These are phyloP conservation scores for Moesziomyces aphidis DNA, from an alignment of 1,284 basidiomycete genomes.

Conservation along the genomic window DNA sequence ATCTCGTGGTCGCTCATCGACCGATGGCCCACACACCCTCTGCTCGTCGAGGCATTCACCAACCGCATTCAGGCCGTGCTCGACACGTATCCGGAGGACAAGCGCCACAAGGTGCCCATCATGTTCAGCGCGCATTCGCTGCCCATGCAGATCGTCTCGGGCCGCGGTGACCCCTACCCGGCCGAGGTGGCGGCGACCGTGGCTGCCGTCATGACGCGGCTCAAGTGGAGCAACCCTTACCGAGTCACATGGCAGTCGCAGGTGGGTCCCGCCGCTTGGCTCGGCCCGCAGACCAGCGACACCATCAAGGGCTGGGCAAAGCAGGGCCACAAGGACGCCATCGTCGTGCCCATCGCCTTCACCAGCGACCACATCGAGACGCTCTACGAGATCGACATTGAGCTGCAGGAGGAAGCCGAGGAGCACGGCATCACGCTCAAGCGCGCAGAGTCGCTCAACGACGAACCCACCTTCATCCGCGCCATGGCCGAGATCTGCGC, in stretches of 20 bases:
- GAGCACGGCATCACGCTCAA: conserved; percentile 91
- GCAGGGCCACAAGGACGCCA: conserved; percentile 84
- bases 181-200: conserved; percentile 93
- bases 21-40: conserved; percentile 94
- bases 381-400: conserved; percentile 93
- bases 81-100: conserved; percentile 78
- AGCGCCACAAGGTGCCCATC: conserved; percentile 80
- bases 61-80: conserved; percentile 87
- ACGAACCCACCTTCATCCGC: conserved; percentile 96
- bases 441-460: conserved; percentile 95
- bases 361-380: conserved; percentile 99
- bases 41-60: conserved; percentile 92
- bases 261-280: conserved; percentile 97
- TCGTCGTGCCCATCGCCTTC: conserved; percentile 96
- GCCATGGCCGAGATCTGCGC: conserved; percentile 92
- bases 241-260: conserved; percentile 98
- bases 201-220: conserved; percentile 60
- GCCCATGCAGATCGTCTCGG: conserved; percentile 75
- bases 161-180: conserved; percentile 94
- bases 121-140: conserved; percentile 98
- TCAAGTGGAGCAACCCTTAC: conserved; percentile 71
- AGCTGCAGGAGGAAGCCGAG: conserved; percentile 82
- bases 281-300: conserved; percentile 94
- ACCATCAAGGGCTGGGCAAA: conserved; percentile 92
- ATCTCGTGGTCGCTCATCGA: conserved; percentile 98